Evolutionary conservation across 78 protist species (phyloP), one percentile per base, ranked within the genome.

Genomic region (Fonticula alba): DNA sequence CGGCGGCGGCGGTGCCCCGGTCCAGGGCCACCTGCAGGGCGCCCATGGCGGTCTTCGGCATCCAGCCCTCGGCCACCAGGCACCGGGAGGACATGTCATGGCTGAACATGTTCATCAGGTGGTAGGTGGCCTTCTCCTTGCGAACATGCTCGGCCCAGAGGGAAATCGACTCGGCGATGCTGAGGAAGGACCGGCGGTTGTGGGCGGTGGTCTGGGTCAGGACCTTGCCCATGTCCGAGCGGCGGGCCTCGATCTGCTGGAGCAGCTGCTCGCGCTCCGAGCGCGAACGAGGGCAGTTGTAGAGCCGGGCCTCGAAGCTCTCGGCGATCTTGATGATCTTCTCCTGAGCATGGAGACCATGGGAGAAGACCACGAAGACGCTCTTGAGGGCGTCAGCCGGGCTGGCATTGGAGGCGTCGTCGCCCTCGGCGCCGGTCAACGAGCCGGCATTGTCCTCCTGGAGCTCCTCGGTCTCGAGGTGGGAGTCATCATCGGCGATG

Each of bases 11-110:
- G 10, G 24, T 3, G 54, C 24, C 54, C 54, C 9, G 3, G 9
- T n/a, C 26, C 24, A 50, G 26, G 26, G 54, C 54, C 26, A 24
- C 54, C 54, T 24, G 54, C 26, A 50, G 3, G 26, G 5, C 54
- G 50, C 62, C 79, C 15, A 55, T 55, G 20, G 47, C 27, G 33
- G 38, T 49, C 50, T 62, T 13, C 7, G 93, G 91, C 14, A 58
- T 41, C 95, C 97, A 92, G 49, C 80, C 92, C 74, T 82, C 82
- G 64, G 86, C 94, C 47, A 80, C 78, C 51, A 81, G 72, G 57
- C 75, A 81, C 52, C 65, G 63, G 50, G 70, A 37, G 15, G 72
- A 17, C 38, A 72, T 66, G 68, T 83, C 93, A 40, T 61, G 64
- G 69, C 83, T 74, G 68, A 84, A 85, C 66, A 57, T 63, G 81